A percentile compares a stretch with the other conserved stretches of the same genome.
phyloP scores from a whole-genome alignment of 441 rosid species.

The Hura crepitans region DNA sequence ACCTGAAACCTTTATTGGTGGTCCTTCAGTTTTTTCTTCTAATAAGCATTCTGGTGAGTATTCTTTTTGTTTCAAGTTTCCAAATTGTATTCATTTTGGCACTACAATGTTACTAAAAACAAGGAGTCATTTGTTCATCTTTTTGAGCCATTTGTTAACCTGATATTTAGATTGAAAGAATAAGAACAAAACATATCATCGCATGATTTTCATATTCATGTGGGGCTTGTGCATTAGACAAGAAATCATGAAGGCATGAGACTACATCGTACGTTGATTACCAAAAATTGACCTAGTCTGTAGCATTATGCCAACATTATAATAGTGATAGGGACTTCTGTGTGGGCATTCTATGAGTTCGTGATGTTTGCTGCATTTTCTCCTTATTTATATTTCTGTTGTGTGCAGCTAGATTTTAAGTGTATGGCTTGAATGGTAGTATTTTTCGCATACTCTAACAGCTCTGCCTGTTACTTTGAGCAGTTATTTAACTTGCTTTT shows the following conservation, averaged over 20 bases:
- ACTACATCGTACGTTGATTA: neutral
- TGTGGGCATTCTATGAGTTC: neutral
- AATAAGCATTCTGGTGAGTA: constrained; percentile 58
- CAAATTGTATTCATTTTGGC: neutral
- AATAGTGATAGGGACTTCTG: neutral
- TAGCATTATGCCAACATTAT: neutral
- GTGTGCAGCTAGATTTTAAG: too few species aligned
- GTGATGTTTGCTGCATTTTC: neutral
- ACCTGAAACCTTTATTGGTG: constrained; percentile 33
- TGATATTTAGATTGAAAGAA: neutral
- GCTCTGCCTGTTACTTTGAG: too few species aligned
- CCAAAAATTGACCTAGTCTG: neutral
- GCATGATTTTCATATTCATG: neutral
- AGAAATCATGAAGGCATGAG: neutral
- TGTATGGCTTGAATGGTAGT: too few species aligned
- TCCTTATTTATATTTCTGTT: too few species aligned
- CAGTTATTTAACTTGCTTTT: too few species aligned
- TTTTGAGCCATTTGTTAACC: neutral
- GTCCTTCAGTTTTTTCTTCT: constrained; percentile 44
- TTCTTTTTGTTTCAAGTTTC: neutral
- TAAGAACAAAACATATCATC: neutral
- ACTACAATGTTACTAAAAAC: neutral
- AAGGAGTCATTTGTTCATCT: neutral
- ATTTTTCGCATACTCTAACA: too few species aligned
- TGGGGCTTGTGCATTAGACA: neutral